These are phyloP conservation scores for Globisporangium alternatum DNA, from an alignment of 352 stramenopile genomes.

Conservation along the genomic window DNA sequence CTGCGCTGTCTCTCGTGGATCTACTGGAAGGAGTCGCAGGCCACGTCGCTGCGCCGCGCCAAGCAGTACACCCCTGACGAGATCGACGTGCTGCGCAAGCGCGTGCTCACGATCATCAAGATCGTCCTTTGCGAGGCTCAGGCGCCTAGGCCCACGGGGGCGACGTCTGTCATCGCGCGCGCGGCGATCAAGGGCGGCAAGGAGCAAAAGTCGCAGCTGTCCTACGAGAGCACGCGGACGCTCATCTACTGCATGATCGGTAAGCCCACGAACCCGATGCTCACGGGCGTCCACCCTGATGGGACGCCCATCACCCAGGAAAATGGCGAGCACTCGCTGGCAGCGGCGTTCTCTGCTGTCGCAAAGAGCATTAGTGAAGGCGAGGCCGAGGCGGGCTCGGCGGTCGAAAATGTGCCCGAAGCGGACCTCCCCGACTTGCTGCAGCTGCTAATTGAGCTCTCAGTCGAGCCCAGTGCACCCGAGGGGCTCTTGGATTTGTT, in stretches of 20 bases:
- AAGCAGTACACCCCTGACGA: constrained; percentile 50
- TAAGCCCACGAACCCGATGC: constrained; percentile 73
- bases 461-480: constrained; percentile 63
- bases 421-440: constrained; percentile 72
- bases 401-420: constrained; percentile 75
- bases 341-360: constrained; percentile 33
- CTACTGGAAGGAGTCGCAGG: constrained; percentile 56
- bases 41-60: constrained; percentile 48
- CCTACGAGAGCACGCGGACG: constrained; percentile 77
- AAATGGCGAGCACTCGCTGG: constrained; percentile 32
- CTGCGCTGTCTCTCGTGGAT: constrained; percentile 83
- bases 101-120: constrained; percentile 72
- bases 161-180: constrained; percentile 52
- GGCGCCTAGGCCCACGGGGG: constrained; percentile 29
- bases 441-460: constrained; percentile 76
- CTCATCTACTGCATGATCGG: constrained; percentile 88
- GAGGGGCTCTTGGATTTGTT: constrained; percentile 73
- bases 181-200: constrained; percentile 45
- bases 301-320: constrained; percentile 52
- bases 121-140: constrained; percentile 79
- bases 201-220: constrained; percentile 71
- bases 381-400: constrained; percentile 61
- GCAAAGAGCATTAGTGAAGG: constrained; percentile 63
- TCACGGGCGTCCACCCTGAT: constrained; percentile 59
- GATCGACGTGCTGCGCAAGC: constrained; percentile 56